phyloP scores from a whole-genome alignment of 768 basidiomycete genomes.

The Kondoa malvinella region DNA sequence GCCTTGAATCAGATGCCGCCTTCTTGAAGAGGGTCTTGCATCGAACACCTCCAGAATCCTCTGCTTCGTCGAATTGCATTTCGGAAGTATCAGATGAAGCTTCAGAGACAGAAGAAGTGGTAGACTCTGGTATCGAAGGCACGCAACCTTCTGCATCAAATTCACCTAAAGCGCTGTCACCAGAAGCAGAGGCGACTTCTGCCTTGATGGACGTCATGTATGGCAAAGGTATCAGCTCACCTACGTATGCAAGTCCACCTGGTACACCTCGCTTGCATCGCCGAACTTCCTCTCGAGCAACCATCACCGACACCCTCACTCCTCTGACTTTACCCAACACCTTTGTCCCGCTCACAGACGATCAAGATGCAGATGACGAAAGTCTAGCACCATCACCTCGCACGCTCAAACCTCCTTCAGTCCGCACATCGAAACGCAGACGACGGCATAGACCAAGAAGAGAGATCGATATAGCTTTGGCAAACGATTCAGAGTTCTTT shows the following conservation, averaged over 20 bases:
- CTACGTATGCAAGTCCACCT: neutral
- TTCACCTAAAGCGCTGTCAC: neutral
- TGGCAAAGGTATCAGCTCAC: neutral
- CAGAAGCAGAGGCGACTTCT: neutral
- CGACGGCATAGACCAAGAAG: slow-evolving; percentile 10
- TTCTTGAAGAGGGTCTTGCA: neutral
- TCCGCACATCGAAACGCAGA: too few relatives aligned
- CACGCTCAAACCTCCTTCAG: neutral
- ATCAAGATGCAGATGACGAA: slow-evolving; percentile 20
- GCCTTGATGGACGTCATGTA: neutral
- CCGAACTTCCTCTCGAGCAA: slow-evolving; percentile 15
- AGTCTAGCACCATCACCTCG: neutral
- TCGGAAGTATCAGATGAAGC: neutral
- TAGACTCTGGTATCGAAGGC: neutral
- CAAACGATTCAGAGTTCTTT: slow-evolving; percentile 67
- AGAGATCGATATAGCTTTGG: slow-evolving; percentile 60
- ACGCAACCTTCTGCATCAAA: neutral
- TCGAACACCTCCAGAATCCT: slow-evolving; percentile 8
- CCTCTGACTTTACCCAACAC: slow-evolving; percentile 16
- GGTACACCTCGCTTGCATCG: neutral
- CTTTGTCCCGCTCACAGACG: slow-evolving; percentile 9
- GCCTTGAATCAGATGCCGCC: neutral
- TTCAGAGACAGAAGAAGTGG: neutral
- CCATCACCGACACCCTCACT: neutral
- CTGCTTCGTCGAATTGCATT: neutral